Base-by-base conservation (phyloP, 2,329 filamentous ascomycete species). In the Sporothrix curviconia region DNA sequence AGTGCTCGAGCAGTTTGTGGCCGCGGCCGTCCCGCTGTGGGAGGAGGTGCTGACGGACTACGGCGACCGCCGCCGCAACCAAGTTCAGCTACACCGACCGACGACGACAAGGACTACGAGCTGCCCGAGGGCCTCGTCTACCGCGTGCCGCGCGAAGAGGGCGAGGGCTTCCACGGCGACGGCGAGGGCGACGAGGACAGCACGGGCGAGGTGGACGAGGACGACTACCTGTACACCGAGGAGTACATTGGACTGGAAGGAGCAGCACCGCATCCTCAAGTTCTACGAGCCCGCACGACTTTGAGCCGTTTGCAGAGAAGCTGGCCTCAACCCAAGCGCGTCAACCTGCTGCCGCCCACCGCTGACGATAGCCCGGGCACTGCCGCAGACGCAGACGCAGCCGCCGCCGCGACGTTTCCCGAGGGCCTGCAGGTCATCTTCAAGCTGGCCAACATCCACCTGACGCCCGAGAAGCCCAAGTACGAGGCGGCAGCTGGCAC, bases 371-470 rank as follows among this genome's bases (percentile, higher is more conserved):
- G n/a, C n/a, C n/a, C n/a, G n/a, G n/a, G n/a, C n/a, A n/a, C n/a
- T n/a, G n/a, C n/a, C n/a, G n/a, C n/a, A n/a, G n/a, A n/a, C n/a
- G n/a, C n/a, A n/a, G n/a, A n/a, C n/a, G n/a, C n/a, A n/a, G 49
- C 12, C 15, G 19, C 50, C 37, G 9, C 22, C 6, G 37, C 37
- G 7, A 9, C 19, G 11, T 62, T 58, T 19, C 60, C 58, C 9
- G 22, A 60, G 2, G 59, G 78, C 2, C 64, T 87, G 3, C 84
- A 88, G 63, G 68, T 87, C 36, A 82, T 87, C 51, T 77, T 86
- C 32, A 86, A 86, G 64, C 72, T 88, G 61, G 76, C 81, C 1
- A 78, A 75, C 36, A 79, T 86, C 52, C 74, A 84, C 42, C 71
- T 86, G 2, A 81, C 76, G 0, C 81, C 82, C 0, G 77, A 80